Percentiles rank a stretch among this genome's conserved stretches.
phyloP scores from a whole-genome alignment of 345 rosid species.

The Salix viminalis region DNA sequence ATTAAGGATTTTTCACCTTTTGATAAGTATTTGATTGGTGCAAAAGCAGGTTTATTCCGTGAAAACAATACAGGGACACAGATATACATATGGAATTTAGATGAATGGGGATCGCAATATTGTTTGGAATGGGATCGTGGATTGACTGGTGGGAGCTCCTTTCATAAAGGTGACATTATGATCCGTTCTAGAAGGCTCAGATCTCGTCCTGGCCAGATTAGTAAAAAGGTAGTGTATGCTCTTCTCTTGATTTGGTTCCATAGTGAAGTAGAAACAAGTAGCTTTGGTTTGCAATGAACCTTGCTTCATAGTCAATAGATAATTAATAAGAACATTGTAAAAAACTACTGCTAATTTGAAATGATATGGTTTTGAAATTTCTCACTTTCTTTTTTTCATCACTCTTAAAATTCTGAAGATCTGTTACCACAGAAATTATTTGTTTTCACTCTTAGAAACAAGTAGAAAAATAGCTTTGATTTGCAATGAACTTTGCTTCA shows the following conservation, averaged over 20 bases:
- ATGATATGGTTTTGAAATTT: neutral
- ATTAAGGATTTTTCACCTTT: conserved; percentile 33
- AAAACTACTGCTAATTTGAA: neutral
- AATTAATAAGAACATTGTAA: neutral
- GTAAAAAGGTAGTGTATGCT: conserved; percentile 19
- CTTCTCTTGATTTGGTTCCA: neutral
- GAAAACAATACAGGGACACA: conserved; percentile 29
- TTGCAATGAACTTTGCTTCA: neutral
- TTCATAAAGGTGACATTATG: conserved; percentile 35
- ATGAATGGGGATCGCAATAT: conserved; percentile 33
- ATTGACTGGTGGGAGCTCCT: conserved; percentile 29
- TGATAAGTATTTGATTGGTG: conserved; percentile 39
- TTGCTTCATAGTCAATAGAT: neutral
- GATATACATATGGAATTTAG: conserved; percentile 35
- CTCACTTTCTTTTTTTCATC: neutral
- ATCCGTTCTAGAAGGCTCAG: conserved; percentile 32
- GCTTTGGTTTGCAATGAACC: too few relatives aligned
- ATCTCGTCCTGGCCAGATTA: conserved; percentile 37
- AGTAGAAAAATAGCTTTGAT: too few relatives aligned
- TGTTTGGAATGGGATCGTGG: conserved; percentile 23
- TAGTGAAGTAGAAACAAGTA: neutral
- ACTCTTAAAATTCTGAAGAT: neutral
- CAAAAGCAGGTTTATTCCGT: conserved; percentile 28
- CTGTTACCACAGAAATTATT: neutral
- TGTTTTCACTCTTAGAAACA: neutral